phyloP scores from a whole-genome alignment of 2,329 filamentous ascomycete genomes.

The Stagonosporopsis vannaccii region DNA sequence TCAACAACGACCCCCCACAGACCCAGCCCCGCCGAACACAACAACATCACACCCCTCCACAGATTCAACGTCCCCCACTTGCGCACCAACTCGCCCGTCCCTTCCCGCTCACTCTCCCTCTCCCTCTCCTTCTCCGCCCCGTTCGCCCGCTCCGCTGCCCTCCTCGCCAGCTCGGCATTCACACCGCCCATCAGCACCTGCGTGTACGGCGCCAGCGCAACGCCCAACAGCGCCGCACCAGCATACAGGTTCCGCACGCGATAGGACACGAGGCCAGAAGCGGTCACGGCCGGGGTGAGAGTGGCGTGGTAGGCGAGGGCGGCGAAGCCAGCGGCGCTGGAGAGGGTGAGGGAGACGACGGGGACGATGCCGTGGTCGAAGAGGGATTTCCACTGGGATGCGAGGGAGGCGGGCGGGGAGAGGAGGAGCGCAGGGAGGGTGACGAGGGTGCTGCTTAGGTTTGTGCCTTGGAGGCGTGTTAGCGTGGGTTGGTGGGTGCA shows the following conservation, averaged over 20 bases:
- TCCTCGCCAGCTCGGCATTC: background rate
- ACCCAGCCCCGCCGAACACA: background rate
- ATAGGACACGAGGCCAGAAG: background rate
- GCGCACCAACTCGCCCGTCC: background rate
- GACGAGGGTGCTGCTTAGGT: constrained; percentile 27
- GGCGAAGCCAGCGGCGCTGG: constrained; percentile 25
- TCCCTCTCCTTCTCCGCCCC: background rate
- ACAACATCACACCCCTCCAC: background rate
- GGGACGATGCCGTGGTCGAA: constrained; percentile 29
- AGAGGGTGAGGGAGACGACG: constrained; percentile 24
- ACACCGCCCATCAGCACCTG: background rate
- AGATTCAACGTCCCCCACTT: background rate
- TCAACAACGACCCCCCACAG: background rate
- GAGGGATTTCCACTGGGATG: constrained; percentile 31
- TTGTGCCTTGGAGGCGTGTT: constrained; percentile 21
- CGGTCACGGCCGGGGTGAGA: background rate
- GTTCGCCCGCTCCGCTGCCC: too few species aligned
- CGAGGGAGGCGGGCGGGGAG: constrained; percentile 14
- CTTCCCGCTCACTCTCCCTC: background rate
- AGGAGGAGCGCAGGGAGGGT: constrained; percentile 27
- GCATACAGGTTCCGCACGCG: background rate
- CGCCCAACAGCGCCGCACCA: background rate
- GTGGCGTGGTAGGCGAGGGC: constrained; percentile 3
- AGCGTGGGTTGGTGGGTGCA: background rate
- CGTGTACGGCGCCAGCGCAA: background rate